Evolutionary conservation across 2,329 filamentous ascomycete genomes (phyloP), one percentile per base, ranked within the genome.

Genomic region (Hypomyces rosellus): DNA sequence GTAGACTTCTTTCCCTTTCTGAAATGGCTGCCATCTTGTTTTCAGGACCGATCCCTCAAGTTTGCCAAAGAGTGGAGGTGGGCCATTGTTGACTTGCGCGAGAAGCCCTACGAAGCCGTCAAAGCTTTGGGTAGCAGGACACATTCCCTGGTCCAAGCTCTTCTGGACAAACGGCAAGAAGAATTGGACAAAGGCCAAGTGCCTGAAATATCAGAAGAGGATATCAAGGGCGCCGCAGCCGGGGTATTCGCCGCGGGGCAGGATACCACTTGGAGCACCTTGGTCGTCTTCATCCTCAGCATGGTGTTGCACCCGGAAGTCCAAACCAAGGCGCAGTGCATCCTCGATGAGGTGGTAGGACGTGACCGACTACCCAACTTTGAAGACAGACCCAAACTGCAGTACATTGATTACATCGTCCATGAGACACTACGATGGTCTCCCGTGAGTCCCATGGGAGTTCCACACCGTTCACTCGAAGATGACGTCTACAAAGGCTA

Each of bases 401-500:
- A 56, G 4, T 76, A 74, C 49, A 61, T 79, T 25, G 68, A 74
- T 46, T 63, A 64, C 41, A 63, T 77, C n/a, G 60, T 78, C 9
- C 66, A 75, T 47, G 76, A 79, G 53, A 68, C 68, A 8, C 63
- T 69, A 36, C 67, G 75, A 18, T 74, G 69, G 67, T 63, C 63
- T 25, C 74, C 74, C 4, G 61, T 77, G 3, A 70, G 68, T 12
- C 74, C 75, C 1, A 60, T 77, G 2, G 76, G 74, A 3, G 74
- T 83, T 34, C 80, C 80, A 2, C 80, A 84, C 60, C 71, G 66
- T 41, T 70, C 76, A 13, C 67, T 75, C 1, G 62, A 74, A 43
- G 79, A 83, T 45, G 80, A 84, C 49, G 66, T 74, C 11, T 84
- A 82, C 58, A 67, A 76, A 16, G 78, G 73, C 34, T 76, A 78